These are phyloP conservation scores for Pulveroboletus sp. DNA, from an alignment of 768 basidiomycete genomes.

Conservation along the genomic window DNA sequence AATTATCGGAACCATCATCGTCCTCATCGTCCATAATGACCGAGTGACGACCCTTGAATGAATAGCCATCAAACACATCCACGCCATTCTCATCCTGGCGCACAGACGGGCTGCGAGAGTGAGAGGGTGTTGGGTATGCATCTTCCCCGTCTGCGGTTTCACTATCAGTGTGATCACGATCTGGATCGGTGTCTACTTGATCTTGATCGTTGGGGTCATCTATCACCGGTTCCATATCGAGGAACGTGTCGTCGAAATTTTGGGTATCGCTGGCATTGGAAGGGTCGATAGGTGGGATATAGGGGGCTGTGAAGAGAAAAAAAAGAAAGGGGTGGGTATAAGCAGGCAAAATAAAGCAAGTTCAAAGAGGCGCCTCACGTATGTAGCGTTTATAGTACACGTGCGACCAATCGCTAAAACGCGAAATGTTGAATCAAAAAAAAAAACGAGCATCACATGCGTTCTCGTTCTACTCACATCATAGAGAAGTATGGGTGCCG, in stretches of 20 bases:
- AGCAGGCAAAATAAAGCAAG: constrained; percentile 4
- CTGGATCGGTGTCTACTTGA: constrained; percentile 64
- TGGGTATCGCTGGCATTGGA: constrained; percentile 92
- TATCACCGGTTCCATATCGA: constrained; percentile 91
- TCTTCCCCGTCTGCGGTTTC: constrained; percentile 74
- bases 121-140: constrained; percentile 72
- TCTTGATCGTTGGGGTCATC: constrained; percentile 66
- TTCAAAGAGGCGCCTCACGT: constrained; percentile 46
- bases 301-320: constrained; percentile 56
- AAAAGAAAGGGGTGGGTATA: constrained; percentile 11
- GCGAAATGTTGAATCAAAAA: constrained; percentile 12
- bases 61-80: constrained; percentile 92
- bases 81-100: constrained; percentile 43
- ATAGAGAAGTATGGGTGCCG: constrained; percentile 91
- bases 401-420: constrained; percentile 81
- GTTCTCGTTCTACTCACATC: constrained; percentile 54
- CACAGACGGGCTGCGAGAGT: constrained; percentile 72
- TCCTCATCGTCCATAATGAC: constrained; percentile 71
- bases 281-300: constrained; percentile 89
- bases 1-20: constrained; percentile 36
- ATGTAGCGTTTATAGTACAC: constrained; percentile 94
- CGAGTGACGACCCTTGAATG: constrained; percentile 84
- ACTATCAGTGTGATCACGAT: constrained; percentile 61
- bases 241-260: constrained; percentile 96
- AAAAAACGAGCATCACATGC: constrained; percentile 2